Evolutionary conservation across 306 rosid species (phyloP).

Genomic region (Prunus salicina): DNA sequence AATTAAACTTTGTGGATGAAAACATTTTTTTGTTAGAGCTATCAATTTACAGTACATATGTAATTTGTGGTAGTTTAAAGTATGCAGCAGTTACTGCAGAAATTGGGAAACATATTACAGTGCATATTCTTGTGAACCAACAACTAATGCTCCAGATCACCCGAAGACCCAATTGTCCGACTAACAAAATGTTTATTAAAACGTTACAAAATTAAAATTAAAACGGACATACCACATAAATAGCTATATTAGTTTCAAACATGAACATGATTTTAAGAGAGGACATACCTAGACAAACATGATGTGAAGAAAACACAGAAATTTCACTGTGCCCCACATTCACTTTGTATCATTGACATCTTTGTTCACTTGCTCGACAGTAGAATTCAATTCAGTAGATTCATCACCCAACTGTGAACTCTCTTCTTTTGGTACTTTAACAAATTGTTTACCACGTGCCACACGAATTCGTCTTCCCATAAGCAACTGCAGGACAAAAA

Average conservation of each 20-base stretch:
- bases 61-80: background rate
- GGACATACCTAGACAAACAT: conserved; percentile 8
- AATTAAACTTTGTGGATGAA: background rate
- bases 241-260: conserved; percentile 10
- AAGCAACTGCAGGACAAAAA: conserved; percentile 47
- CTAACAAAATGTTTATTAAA: conserved; percentile 6
- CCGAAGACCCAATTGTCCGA: background rate
- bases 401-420: conserved; percentile 37
- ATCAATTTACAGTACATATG: background rate
- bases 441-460: conserved; percentile 68
- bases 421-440: conserved; percentile 39
- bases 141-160: background rate
- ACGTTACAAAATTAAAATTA: conserved; percentile 3
- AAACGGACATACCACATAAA: conserved; percentile 22
- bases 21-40: background rate
- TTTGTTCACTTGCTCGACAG: conserved; percentile 33
- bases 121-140: background rate
- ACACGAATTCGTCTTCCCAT: conserved; percentile 76
- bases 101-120: background rate
- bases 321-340: conserved; percentile 2
- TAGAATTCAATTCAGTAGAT: conserved; percentile 36
- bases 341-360: conserved; percentile 29
- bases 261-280: conserved; percentile 9
- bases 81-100: background rate
- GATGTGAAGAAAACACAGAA: background rate